These are phyloP conservation scores for Ustilaginoidea virens DNA, from an alignment of 2,329 filamentous ascomycete species.

Conservation along the genomic window DNA sequence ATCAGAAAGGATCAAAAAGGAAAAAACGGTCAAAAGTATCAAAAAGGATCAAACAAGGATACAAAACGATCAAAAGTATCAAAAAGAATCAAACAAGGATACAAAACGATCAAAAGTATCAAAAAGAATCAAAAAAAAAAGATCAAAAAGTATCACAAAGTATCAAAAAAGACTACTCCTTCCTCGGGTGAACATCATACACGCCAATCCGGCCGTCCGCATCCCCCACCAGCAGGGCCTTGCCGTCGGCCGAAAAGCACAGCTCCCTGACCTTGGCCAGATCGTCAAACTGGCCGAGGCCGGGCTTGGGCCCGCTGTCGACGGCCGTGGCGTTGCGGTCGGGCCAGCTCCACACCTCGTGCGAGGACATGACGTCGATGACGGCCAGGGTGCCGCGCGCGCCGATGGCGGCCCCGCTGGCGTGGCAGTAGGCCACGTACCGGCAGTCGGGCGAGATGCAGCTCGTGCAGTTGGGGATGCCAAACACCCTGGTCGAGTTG, in stretches of 20 bases:
- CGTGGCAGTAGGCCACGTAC: constrained; percentile 24
- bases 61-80: too few species aligned
- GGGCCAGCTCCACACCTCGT: constrained; percentile 23
- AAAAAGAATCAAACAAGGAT: too few species aligned
- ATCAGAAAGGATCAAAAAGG: too few species aligned
- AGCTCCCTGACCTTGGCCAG: constrained; percentile 21
- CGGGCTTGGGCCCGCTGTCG: constrained; percentile 9
- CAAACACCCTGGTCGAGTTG: constrained; percentile 20
- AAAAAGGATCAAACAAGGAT: too few species aligned
- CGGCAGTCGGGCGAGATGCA: constrained; percentile 25
- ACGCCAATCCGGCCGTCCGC: constrained; percentile 18
- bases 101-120: too few species aligned
- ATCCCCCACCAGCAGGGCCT: constrained; percentile 20
- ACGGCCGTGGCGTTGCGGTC: constrained; percentile 14
- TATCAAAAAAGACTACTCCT: too few species aligned
- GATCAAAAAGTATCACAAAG: too few species aligned
- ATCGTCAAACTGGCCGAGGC: constrained; percentile 17
- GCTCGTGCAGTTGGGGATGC: constrained; percentile 22
- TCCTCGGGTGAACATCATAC: constrained; percentile 18
- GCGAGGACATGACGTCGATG: constrained; percentile 21
- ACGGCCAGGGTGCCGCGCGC: constrained; percentile 19
- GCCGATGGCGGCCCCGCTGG: constrained; percentile 16
- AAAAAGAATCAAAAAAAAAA: too few species aligned
- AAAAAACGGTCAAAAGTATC: too few species aligned
- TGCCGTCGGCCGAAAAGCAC: constrained; percentile 21